Evolutionary conservation across 371 early-diverging fungal genomes (phyloP), one percentile per base, ranked within the genome.

Genomic region (Gilbertella persicaria): DNA sequence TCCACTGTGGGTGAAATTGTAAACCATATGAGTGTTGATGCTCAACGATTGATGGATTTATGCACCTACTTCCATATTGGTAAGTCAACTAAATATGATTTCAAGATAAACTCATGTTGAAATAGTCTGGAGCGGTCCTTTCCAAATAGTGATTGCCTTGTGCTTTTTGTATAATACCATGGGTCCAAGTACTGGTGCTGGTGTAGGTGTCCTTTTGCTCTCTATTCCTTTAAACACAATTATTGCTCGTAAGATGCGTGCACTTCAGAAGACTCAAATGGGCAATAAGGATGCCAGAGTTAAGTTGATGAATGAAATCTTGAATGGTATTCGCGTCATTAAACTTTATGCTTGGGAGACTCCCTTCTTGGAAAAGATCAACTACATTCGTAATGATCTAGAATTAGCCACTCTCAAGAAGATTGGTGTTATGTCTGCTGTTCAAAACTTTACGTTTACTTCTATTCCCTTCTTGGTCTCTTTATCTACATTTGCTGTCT

Each of bases 281-380:
- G 83, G 79, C 17, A 92, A 90, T 71, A 95, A 94, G 73, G 97
- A 97, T 67, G 65, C 71, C 16, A 82, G 98, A 59, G 89, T 94
- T 50, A 92, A 91, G 71, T 62, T 93, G 59, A 95, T 94, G 91
- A 75, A 96, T 70, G 98, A 98, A 75, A 69, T 95, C 7, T 68
- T 98, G 52, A 89, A 88, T 52, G 96, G 95, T 12, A 96, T 97
- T 62, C 92, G 92, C 61, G 93, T 95, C 26, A 89, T 95, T 69
- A 95, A 95, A 69, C 69, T 92, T 17, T 91, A 90, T 54, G 87
- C 88, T 4, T 93, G 91, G 91, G 91, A 89, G 64, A 55, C 54
- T 6, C 69, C 85, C 8, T 90, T 91, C 45, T 67, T 80, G 54
- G 63, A 85, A 60, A 69, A 83, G 64, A 76, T 95, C 21, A 66